Conservation (phyloP, 768 basidiomycete genomes). For the Suillus ampliporus region DNA sequence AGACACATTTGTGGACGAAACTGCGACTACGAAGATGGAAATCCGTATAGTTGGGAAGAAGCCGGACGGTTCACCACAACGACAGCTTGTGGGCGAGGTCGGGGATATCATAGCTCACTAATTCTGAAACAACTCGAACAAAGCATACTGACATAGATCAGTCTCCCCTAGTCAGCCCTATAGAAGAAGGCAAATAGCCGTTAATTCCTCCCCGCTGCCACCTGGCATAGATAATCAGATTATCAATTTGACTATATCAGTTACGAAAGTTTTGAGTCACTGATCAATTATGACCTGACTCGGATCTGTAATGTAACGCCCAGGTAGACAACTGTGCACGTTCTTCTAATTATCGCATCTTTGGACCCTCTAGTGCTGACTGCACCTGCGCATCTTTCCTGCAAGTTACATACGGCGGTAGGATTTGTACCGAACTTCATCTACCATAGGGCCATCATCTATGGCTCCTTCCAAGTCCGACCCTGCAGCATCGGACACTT, state of each 20-base stretch:
- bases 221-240: neutral
- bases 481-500: conserved; percentile 20
- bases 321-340: neutral
- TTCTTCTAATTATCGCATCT: neutral
- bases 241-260: conserved; percentile 24
- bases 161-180: no score
- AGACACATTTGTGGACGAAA: neutral
- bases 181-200: no score
- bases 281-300: neutral
- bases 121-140: conserved; percentile 11
- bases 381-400: neutral
- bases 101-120: conserved; percentile 29
- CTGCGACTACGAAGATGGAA: conserved; percentile 27
- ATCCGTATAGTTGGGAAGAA: conserved; percentile 25
- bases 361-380: neutral
- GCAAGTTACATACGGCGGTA: no score
- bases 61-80: conserved; percentile 30
- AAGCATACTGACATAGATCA: no score
- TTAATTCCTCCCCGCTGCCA: no score
- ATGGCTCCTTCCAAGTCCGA: conserved; percentile 8
- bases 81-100: conserved; percentile 26
- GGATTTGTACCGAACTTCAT: neutral
- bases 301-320: neutral
- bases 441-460: neutral
- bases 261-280: conserved; percentile 16